Evolutionary conservation across 2,329 filamentous ascomycete genomes (phyloP), one percentile per base, ranked within the genome.

Genomic region (Botrytis paeoniae): DNA sequence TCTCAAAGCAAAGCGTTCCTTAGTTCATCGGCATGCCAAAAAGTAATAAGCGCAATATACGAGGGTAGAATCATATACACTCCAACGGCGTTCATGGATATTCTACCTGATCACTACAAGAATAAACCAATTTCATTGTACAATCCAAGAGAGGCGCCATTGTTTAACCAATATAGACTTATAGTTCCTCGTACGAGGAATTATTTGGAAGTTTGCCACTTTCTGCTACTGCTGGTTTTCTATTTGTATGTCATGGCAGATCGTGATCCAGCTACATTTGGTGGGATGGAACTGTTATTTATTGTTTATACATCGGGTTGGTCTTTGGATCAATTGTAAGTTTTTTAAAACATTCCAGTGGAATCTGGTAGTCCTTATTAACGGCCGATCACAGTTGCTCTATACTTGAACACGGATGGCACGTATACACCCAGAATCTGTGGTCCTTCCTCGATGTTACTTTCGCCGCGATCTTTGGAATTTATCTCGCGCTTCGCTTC

Each of bases 371-470:
- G n/a, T 22, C 20, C 1, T 37, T 48, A 39, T 41, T 69, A 25
- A 72, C 25, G 1, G 1, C 7, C 32, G 22, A n/a, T 29, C 22
- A 22, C 8, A 72, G 70, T 60, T 69, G 92, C 2, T 93, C 92
- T 0, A 91, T 94, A 41, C 81, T 93, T 25, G 93, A 93, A 76
- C 93, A 96, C 79, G 89, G 88, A 68, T 89, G 92, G 92, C 88
- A 89, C 73, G 93, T 96, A 1, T 95, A 96, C 79, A 94, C 93
- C 0, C 93, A 97, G 80, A 95, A 96, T 77, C 84, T 97, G 5
- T 97, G 93, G 93, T 94, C 93, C 0, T 96, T 97, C 78, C 86
- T 97, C 25, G 93, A 96, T 80, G 89, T 95, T 64, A 89, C 89
- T 7, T 97, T 95, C 78, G 87, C 90, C n/a, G 78, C 86, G 60